Conservation (phyloP, 106 monocot genomes). For the Platanthera zijinensis region DNA sequence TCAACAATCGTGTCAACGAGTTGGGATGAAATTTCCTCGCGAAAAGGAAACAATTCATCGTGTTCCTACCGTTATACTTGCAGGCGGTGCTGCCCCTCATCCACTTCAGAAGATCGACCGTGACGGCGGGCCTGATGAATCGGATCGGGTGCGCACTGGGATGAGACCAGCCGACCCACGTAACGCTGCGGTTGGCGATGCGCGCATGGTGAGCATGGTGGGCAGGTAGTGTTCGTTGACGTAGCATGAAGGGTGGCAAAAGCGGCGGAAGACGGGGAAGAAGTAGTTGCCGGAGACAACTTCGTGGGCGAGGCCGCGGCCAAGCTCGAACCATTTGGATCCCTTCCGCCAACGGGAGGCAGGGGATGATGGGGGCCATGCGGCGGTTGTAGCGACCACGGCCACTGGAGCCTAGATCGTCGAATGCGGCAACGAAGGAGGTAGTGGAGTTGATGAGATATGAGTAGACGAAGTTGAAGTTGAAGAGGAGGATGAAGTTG, state of each 20-base stretch:
- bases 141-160: constrained; percentile 45
- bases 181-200: constrained; percentile 62
- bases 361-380: constrained; percentile 26
- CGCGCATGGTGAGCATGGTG: constrained; percentile 31
- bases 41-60: constrained; percentile 66
- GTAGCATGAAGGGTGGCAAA: constrained; percentile 40
- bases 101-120: constrained; percentile 27
- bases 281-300: constrained; percentile 34
- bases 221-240: constrained; percentile 81
- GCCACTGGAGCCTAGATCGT: constrained; percentile 20
- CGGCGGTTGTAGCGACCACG: constrained; percentile 32
- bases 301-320: constrained; percentile 36
- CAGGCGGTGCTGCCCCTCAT: constrained; percentile 44
- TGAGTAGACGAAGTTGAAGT: constrained; percentile 44
- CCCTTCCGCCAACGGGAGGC: constrained; percentile 46
- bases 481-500: constrained; percentile 58
- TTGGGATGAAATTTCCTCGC: constrained; percentile 74
- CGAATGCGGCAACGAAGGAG: constrained; percentile 28
- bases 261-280: constrained; percentile 32
- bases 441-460: constrained; percentile 46
- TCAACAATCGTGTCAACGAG: constrained; percentile 33
- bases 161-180: constrained; percentile 79
- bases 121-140: constrained; percentile 35
- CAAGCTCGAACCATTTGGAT: constrained; percentile 67
- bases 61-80: constrained; percentile 48